Conservation (phyloP, 805 yeast species). For the Saccharomycopsis sp. region DNA sequence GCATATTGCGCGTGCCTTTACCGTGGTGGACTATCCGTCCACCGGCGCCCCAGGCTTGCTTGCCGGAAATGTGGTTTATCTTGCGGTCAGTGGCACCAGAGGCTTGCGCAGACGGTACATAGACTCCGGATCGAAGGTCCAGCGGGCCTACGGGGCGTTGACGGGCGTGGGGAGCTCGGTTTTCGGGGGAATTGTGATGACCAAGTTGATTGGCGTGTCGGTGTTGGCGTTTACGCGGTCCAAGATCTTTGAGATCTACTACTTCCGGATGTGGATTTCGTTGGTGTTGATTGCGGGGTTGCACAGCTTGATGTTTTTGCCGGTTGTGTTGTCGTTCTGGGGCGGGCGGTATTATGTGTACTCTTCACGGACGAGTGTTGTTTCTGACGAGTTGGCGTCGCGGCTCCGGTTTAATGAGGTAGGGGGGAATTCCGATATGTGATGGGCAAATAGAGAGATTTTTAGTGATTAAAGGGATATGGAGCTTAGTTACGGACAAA, state of each 20-base stretch:
- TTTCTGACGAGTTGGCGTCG: slow-evolving; percentile 28
- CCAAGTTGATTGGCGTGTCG: slow-evolving; percentile 80
- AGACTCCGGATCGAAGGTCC: slow-evolving; percentile 18
- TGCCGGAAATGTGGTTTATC: slow-evolving; percentile 15
- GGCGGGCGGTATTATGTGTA: slow-evolving; percentile 54
- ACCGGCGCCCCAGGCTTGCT: background rate
- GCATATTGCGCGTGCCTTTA: slow-evolving; percentile 77
- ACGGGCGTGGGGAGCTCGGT: slow-evolving; percentile 84
- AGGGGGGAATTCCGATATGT: slow-evolving; percentile 3
- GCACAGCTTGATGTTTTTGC: slow-evolving; percentile 75
- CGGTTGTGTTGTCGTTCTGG: slow-evolving; percentile 56
- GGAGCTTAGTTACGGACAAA: no score
- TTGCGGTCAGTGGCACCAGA: background rate
- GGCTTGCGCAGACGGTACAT: slow-evolving; percentile 7
- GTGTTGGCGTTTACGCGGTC: slow-evolving; percentile 85
- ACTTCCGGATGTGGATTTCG: slow-evolving; percentile 91
- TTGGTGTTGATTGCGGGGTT: slow-evolving; percentile 69
- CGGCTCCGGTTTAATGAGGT: slow-evolving; percentile 20
- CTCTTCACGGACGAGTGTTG: slow-evolving; percentile 30
- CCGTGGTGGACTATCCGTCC: slow-evolving; percentile 33
- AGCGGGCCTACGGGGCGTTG: slow-evolving; percentile 52
- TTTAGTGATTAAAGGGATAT: no score
- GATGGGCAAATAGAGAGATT: no score
- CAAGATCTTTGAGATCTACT: slow-evolving; percentile 82
- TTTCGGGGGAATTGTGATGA: slow-evolving; percentile 81